A percentile compares a stretch with the other conserved stretches of the same genome.
Conservation (phyloP, 73 alveolate species). For the Uronychia binucleata region DNA sequence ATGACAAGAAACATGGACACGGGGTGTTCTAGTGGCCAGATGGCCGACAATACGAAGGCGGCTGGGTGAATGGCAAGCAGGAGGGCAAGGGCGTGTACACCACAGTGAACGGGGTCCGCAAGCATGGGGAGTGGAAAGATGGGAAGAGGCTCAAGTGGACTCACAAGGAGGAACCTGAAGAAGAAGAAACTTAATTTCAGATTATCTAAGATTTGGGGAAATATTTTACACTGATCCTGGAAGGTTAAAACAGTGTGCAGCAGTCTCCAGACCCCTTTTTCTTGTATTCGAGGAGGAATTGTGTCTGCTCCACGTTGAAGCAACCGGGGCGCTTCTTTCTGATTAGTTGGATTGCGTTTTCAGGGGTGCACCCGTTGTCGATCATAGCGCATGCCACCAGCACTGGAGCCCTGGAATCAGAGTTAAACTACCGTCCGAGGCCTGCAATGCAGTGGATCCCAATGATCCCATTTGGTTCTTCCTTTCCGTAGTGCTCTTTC, state of each 20-base stretch:
- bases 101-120: slow-evolving; percentile 27
- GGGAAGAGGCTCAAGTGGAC: slow-evolving; percentile 35
- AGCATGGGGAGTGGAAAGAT: slow-evolving; percentile 53
- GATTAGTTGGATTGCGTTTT: slow-evolving; percentile 50
- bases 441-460: slow-evolving; percentile 77
- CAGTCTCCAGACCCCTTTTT: slow-evolving; percentile 8
- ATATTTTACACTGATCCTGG: too few relatives aligned
- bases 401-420: slow-evolving; percentile 49
- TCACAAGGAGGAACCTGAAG: not conserved
- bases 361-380: slow-evolving; percentile 55
- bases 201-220: too few relatives aligned
- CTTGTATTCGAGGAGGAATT: slow-evolving; percentile 45
- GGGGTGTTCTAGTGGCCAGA: slow-evolving; percentile 64
- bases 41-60: slow-evolving; percentile 75
- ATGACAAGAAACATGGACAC: too few relatives aligned
- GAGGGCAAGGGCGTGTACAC: slow-evolving; percentile 60
- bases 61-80: slow-evolving; percentile 68
- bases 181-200: too few relatives aligned
- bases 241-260: slow-evolving; percentile 8
- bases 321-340: slow-evolving; percentile 65
- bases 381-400: slow-evolving; percentile 66
- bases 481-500: slow-evolving; percentile 17
- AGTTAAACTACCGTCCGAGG: slow-evolving; percentile 39
- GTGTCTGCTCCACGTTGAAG: slow-evolving; percentile 41
- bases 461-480: slow-evolving; percentile 21